Evolutionary conservation across 805 yeast species (phyloP), one percentile per base, ranked within the genome.

Genomic region (Ogataea zsoltii): DNA sequence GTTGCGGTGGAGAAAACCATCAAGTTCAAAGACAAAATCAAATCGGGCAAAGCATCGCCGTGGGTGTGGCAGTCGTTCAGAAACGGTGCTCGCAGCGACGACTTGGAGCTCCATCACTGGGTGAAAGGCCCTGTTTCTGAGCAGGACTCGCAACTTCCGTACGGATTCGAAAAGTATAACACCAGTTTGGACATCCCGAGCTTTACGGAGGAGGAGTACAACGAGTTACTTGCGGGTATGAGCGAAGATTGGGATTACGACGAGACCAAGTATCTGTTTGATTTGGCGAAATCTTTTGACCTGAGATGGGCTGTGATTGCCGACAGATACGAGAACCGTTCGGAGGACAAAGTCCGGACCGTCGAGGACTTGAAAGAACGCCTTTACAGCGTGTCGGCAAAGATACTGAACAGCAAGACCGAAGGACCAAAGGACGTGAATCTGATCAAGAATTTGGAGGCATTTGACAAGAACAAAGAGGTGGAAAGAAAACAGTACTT

Each of bases 301-400:
- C 70, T 86, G 55, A 72, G 87, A 49, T 85, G 94, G 92, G 74
- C 77, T 3, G 81, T 83, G 1, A 74, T 85, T 11, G 70, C 69
- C 46, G 94, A 85, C 57, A 65, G 89, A 39, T 85, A 76, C 62
- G 70, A 69, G 16, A 74, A 55, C 44, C 42, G 39, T 15, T 42
- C 42, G 15, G 48, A 54, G 5, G 71, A 92, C 25, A 60, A 79
- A 45, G 53, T 26, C 41, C 57, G 46, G 68, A 94, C 82, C 0
- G 50, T 87, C 19, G 98, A 92, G 56, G 97, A 90, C 51, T 65
- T 94, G 45, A 89, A 90, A 56, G 89, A 81, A 45, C 82, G 90
- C 31, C 89, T 88, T 61, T 94, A 91, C 60, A 65, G 71, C 15
- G 81, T 88, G 9, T 79, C 87, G 38, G 77, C 80, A 28, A 72